Evolutionary conservation across 441 rosid species (phyloP), one percentile per base, ranked within the genome.

Genomic region (Adansonia rubrostipa): DNA sequence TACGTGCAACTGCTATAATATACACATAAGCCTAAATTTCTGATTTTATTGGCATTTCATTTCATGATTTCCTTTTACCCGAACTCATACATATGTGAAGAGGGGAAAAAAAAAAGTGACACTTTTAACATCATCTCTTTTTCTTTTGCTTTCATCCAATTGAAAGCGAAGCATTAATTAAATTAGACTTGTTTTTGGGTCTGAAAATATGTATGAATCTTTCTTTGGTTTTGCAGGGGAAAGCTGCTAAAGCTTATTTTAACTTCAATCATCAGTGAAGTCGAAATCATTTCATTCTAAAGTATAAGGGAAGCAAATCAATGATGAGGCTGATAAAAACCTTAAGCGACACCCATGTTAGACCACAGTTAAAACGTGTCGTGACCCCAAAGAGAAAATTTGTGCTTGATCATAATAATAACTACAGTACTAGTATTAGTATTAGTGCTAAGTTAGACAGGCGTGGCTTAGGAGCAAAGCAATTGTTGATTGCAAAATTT

Each of bases 391-490:
- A 57, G 62, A 17, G 10, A 57, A 57, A 57, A 17, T 36, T 20
- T n/a, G 24, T 15, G 6, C 4, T 22, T 54, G 8, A 3, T 61
- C 54, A 53, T 40, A 14, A 44, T 20, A n/a, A 45, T 28, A 28
- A 28, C 33, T 28, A 28, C 2, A 28, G 33, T 28, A 28, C 33
- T 28, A 28, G 33, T 28, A 28, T 28, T 28, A 28, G 17, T 6
- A 22, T 24, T 13, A 22, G 57, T 44, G 73, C 75, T 20, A 24
- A 61, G 17, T 62, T 17, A 60, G 20, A 20, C 33, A 71, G 76
- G 73, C 78, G 79, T 86, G 81, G 47, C 82, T 81, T 83, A n/a
- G 71, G 75, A 80, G 86, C 67, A 51, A 85, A 81, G 88, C 51
- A 4, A 67, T 45, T 44, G 54, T 58, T 70, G 73, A 65, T 50